Conservation (phyloP, 2,329 filamentous ascomycete species). For the Chaetomiaceae sp. region DNA sequence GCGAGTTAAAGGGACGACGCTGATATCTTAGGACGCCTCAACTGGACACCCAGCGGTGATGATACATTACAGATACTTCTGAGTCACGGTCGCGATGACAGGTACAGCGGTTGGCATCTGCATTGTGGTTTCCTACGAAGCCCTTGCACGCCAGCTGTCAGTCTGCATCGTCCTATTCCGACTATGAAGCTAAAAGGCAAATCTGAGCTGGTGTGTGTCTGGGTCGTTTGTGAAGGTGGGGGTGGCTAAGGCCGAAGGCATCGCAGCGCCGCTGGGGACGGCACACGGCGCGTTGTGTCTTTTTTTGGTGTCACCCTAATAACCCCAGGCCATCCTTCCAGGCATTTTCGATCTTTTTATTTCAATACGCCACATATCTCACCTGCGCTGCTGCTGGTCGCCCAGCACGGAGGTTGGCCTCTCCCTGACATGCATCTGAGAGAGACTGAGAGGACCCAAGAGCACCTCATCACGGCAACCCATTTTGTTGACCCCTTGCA, state of each 20-base stretch:
- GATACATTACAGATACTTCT: slow-evolving; percentile 70
- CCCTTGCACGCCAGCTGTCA: slow-evolving; percentile 36
- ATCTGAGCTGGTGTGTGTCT: slow-evolving; percentile 34
- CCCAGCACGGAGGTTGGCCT: not conserved
- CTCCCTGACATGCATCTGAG: not conserved
- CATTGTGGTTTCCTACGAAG: slow-evolving; percentile 48
- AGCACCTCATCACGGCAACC: not conserved
- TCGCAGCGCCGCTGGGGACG: not conserved
- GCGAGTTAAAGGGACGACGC: slow-evolving; percentile 63
- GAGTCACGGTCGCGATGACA: slow-evolving; percentile 43
- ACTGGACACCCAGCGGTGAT: slow-evolving; percentile 51
- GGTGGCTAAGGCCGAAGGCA: not conserved
- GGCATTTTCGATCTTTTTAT: not conserved
- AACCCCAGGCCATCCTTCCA: not conserved
- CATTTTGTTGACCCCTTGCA: not conserved
- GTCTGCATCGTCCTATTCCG: slow-evolving; percentile 27
- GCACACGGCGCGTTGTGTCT: not conserved
- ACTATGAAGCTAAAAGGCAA: slow-evolving; percentile 38
- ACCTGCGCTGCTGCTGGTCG: not conserved
- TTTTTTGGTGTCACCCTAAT: not conserved
- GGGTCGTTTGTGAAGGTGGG: not conserved
- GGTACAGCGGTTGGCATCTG: slow-evolving; percentile 13
- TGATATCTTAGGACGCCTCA: slow-evolving; percentile 38
- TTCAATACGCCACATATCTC: not conserved
- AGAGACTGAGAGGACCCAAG: not conserved